A percentile compares a stretch with the other conserved stretches of the same genome.
Conservation (phyloP, 2,329 filamentous ascomycete species). For the Rutstroemia sp. region DNA sequence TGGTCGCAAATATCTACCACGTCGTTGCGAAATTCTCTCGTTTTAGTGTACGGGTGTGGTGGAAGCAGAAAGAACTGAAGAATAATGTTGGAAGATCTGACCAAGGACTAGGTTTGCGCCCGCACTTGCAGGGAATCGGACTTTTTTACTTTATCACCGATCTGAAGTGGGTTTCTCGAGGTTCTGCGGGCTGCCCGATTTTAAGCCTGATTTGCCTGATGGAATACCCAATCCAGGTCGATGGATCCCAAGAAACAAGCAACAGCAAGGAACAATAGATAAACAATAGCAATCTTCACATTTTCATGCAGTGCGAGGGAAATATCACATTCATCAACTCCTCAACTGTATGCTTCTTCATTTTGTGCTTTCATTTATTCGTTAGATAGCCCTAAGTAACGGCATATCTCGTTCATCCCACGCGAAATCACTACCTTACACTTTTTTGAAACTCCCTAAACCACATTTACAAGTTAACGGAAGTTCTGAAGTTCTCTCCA, state of each 20-base stretch:
- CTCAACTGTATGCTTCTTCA: not conserved
- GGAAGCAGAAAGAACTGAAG: too few relatives aligned
- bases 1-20: too few relatives aligned
- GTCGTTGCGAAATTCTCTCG: too few relatives aligned
- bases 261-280: not conserved
- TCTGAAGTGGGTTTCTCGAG: not conserved
- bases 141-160: not conserved
- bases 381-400: not conserved
- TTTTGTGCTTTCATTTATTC: slow-evolving; percentile 8
- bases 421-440: not conserved
- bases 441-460: slow-evolving; percentile 1
- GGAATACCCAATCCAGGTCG: not conserved
- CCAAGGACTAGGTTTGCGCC: slow-evolving; percentile 4
- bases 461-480: slow-evolving; percentile 71
- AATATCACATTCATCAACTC: too few relatives aligned
- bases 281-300: too few relatives aligned
- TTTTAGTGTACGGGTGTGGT: too few relatives aligned
- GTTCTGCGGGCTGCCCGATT: not conserved
- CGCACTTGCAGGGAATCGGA: not conserved
- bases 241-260: not conserved
- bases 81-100: not conserved
- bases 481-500: slow-evolving; percentile 82
- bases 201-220: not conserved
- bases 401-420: not conserved
- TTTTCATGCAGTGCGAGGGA: too few relatives aligned